phyloP scores from a whole-genome alignment of 192 early-diverging fungal species.

The Gonapodya prolifera region DNA sequence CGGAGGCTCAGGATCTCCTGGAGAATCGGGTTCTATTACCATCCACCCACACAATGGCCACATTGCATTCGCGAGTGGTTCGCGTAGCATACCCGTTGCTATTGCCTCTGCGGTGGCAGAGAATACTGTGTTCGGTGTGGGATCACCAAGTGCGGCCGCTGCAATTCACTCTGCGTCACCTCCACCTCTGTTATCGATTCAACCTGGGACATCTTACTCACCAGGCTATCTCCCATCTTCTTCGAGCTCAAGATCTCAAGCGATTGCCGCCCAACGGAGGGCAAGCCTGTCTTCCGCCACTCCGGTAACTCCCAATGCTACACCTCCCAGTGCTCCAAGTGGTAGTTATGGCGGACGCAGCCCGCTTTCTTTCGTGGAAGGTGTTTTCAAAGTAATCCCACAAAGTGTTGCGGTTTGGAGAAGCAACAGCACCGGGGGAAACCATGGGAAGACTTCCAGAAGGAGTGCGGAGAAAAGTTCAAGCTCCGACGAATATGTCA shows the following conservation, averaged over 20 bases:
- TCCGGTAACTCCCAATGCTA: neutral
- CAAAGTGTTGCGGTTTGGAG: neutral
- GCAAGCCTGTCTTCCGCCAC: neutral
- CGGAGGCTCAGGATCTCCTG: neutral
- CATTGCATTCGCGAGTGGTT: neutral
- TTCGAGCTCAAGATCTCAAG: neutral
- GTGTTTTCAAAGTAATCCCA: neutral
- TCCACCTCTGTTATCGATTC: neutral
- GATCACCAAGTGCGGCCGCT: neutral
- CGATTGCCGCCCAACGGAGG: neutral
- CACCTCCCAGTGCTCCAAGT: neutral
- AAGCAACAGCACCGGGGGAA: neutral
- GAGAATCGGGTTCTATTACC: neutral
- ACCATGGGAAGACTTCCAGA: neutral
- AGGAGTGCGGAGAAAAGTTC: neutral
- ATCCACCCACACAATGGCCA: neutral
- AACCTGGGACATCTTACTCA: neutral
- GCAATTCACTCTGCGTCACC: neutral
- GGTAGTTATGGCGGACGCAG: neutral
- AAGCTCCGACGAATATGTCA: slow-evolving; percentile 35
- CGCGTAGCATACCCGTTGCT: neutral
- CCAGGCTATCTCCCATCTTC: neutral
- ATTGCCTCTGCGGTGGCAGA: neutral
- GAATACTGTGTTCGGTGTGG: neutral
- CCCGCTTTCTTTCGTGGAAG: neutral